Conservation (phyloP, 2,329 filamentous ascomycete species). For the Alternaria consortialis region DNA sequence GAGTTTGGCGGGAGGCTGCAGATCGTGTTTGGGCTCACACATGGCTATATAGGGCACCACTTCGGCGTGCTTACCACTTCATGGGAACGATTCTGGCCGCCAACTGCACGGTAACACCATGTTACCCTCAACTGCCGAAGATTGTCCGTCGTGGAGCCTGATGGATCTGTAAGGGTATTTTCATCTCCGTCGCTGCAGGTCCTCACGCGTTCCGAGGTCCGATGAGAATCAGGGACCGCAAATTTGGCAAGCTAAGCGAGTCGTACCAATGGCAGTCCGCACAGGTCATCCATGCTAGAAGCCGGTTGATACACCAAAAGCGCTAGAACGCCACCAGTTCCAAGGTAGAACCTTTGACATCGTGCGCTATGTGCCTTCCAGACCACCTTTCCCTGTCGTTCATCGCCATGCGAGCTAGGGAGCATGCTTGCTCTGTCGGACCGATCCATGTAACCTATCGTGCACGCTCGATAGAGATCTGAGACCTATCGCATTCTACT, state of each 20-base stretch:
- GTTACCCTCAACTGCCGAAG: conserved; percentile 13
- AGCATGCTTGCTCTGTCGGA: not conserved
- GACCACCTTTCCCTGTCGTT: conserved; percentile 7
- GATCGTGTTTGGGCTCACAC: conserved; percentile 12
- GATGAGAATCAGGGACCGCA: conserved; percentile 7
- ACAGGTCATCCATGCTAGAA: not conserved
- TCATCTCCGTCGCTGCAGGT: conserved; percentile 22
- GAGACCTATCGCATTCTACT: not conserved
- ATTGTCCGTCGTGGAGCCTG: conserved; percentile 13
- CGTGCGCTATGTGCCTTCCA: not conserved
- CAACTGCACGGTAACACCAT: conserved; percentile 4
- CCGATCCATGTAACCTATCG: not conserved
- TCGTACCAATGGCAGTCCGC: conserved; percentile 4
- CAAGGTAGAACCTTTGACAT: conserved; percentile 6
- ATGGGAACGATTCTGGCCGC: conserved; percentile 13
- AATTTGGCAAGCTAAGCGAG: conserved; percentile 5
- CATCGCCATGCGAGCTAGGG: conserved; percentile 9
- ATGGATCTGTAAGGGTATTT: conserved; percentile 9
- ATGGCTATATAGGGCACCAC: conserved; percentile 17
- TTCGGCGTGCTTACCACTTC: conserved; percentile 2
- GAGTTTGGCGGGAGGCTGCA: conserved; percentile 16
- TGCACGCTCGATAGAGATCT: not conserved
- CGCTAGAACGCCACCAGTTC: not conserved
- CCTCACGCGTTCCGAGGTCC: not conserved
- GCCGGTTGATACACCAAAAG: conserved; percentile 1